Conservation (phyloP, 2,329 filamentous ascomycete species). For the Fusarium sp. region DNA sequence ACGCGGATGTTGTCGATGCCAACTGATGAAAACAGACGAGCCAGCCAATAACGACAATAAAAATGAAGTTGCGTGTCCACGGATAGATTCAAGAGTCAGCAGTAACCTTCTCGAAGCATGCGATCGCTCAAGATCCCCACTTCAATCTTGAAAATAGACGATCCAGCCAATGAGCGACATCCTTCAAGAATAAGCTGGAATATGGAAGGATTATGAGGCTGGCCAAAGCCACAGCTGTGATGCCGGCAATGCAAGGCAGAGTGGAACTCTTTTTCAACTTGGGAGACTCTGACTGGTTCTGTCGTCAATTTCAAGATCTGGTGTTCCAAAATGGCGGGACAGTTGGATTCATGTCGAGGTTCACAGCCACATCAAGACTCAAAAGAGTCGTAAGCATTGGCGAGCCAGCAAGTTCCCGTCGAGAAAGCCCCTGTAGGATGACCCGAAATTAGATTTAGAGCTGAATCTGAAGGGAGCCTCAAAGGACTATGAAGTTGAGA, state of each 20-base stretch:
- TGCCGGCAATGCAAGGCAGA: not conserved
- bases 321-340: not conserved
- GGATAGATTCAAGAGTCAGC: conserved; percentile 6
- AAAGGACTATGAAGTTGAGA: conserved; percentile 2
- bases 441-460: not conserved
- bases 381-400: conserved; percentile 33
- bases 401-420: conserved; percentile 27
- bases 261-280: not conserved
- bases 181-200: not conserved
- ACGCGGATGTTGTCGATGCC: not conserved
- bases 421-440: not conserved
- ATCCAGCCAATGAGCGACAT: conserved; percentile 6
- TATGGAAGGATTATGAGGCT: conserved; percentile 6
- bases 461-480: conserved; percentile 20
- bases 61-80: not conserved
- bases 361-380: conserved; percentile 8
- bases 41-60: not conserved
- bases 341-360: not conserved
- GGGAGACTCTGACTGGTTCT: conserved; percentile 7
- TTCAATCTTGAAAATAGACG: conserved; percentile 9
- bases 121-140: not conserved
- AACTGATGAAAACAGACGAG: conserved; percentile 1
- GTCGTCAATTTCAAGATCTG: conserved; percentile 14
- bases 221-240: conserved; percentile 12
- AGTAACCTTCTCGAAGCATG: conserved; percentile 1